These are phyloP conservation scores for Nitzschia inconspicua DNA, from an alignment of 108 stramenopile genomes.

Conservation along the genomic window DNA sequence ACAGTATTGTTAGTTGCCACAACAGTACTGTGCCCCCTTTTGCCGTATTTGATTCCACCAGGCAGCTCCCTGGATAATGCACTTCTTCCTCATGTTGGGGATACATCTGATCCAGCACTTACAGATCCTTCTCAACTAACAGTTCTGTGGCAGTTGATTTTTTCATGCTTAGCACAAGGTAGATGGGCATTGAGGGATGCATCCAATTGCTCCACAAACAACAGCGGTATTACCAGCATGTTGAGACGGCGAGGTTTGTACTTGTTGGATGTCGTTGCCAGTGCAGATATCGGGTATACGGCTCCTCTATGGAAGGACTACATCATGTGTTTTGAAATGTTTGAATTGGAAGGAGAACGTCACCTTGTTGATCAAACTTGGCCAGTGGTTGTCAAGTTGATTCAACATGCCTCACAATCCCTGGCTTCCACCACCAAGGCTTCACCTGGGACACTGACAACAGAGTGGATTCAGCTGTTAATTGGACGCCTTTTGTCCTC, in stretches of 20 bases:
- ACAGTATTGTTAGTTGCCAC: constrained; percentile 40
- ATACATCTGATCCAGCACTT: background rate
- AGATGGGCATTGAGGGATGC: constrained; percentile 23
- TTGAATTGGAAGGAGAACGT: constrained; percentile 82
- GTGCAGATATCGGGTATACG: constrained; percentile 8
- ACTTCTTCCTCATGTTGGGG: background rate
- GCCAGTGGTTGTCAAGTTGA: constrained; percentile 55
- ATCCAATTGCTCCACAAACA: constrained; percentile 9
- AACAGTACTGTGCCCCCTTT: constrained; percentile 48
- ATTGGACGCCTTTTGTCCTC: constrained; percentile 56
- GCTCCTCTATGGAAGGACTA: constrained; percentile 62
- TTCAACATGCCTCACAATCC: constrained; percentile 9
- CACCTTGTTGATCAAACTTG: constrained; percentile 86
- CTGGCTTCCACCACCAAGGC: background rate
- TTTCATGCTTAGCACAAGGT: constrained; percentile 44
- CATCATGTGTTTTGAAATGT: constrained; percentile 65
- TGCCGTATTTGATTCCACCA: constrained; percentile 43
- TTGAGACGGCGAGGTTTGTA: constrained; percentile 63
- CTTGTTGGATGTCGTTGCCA: constrained; percentile 44
- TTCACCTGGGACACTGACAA: constrained; percentile 21
- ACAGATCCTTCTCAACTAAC: constrained; percentile 32
- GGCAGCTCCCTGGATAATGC: constrained; percentile 35
- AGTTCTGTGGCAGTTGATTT: constrained; percentile 54
- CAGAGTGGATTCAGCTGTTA: constrained; percentile 64
- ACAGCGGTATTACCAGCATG: constrained; percentile 30